Percentiles rank a stretch among this genome's conserved stretches.
Evolutionary conservation across 495 filamentous ascomycete species (phyloP).

Genomic region (Neurospora sp.): DNA sequence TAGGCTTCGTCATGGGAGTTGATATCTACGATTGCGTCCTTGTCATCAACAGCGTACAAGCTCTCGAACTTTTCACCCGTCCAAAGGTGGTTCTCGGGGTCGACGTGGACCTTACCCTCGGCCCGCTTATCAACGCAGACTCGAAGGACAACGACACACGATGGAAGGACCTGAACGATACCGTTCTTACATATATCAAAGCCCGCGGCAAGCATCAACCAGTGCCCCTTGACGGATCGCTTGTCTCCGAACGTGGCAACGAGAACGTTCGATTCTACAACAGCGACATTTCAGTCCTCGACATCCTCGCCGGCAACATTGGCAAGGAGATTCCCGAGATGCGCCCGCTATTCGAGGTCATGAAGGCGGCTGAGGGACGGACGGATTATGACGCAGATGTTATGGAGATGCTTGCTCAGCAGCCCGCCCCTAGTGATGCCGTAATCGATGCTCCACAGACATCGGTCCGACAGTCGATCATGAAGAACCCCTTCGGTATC

Average conservation of each 20-base stretch:
- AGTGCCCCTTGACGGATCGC: slow-evolving; percentile 72
- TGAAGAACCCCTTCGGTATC: slow-evolving; percentile 53
- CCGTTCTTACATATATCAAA: slow-evolving; percentile 83
- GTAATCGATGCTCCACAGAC: slow-evolving; percentile 43
- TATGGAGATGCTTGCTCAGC: slow-evolving; percentile 34
- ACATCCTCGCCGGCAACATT: slow-evolving; percentile 74
- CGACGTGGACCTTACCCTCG: slow-evolving; percentile 66
- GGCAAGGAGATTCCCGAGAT: slow-evolving; percentile 55
- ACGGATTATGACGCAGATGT: slow-evolving; percentile 53
- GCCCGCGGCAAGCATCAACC: slow-evolving; percentile 75
- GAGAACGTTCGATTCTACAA: slow-evolving; percentile 86
- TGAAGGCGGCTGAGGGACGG: slow-evolving; percentile 80
- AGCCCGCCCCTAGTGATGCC: slow-evolving; percentile 66
- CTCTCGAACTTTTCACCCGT: slow-evolving; percentile 69
- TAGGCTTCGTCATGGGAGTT: slow-evolving; percentile 82
- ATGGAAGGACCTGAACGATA: slow-evolving; percentile 45
- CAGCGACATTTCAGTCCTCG: slow-evolving; percentile 58
- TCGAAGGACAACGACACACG: slow-evolving; percentile 64
- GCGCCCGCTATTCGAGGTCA: slow-evolving; percentile 59
- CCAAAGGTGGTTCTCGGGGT: slow-evolving; percentile 67
- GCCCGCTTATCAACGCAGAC: slow-evolving; percentile 67
- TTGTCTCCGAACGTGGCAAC: slow-evolving; percentile 74
- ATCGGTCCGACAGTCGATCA: slow-evolving; percentile 13
- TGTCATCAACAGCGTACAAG: slow-evolving; percentile 75
- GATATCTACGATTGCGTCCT: slow-evolving; percentile 92